Evolutionary conservation across 2,329 filamentous ascomycete species (phyloP).

Genomic region (Trichophyton mentagrophytes): DNA sequence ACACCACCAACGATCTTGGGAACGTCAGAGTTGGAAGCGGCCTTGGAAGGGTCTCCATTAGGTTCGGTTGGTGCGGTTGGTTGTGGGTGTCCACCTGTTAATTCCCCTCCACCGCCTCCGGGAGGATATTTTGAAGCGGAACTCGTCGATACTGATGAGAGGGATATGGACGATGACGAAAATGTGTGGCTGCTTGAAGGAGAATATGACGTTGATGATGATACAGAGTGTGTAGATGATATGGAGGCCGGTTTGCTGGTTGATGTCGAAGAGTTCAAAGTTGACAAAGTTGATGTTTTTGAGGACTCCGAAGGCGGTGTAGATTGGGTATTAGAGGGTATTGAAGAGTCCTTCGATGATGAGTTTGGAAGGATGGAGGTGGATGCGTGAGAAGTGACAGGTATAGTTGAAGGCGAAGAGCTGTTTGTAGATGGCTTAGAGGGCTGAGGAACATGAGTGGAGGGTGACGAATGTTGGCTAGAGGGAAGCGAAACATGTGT

Average conservation of each 20-base stretch:
- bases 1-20: conserved; percentile 49
- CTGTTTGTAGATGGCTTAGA: not conserved
- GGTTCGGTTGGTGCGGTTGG: not conserved
- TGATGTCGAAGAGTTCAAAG: not conserved
- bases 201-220: not conserved
- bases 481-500: not conserved
- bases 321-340: not conserved
- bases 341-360: not conserved
- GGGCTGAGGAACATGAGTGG: not conserved
- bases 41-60: conserved; percentile 1
- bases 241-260: not conserved
- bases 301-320: not conserved
- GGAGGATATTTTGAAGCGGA: conserved; percentile 6
- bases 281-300: not conserved
- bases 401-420: not conserved
- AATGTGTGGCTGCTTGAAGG: not conserved
- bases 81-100: conserved; percentile 2
- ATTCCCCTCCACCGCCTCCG: conserved; percentile 9
- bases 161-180: conserved; percentile 1
- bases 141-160: conserved; percentile 1
- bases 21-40: conserved; percentile 25
- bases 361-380: conserved; percentile 1
- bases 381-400: not conserved
- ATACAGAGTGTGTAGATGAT: not conserved
- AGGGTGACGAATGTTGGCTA: not conserved